phyloP scores from a whole-genome alignment of 768 basidiomycete genomes.

The Auriscalpium microsporum region DNA sequence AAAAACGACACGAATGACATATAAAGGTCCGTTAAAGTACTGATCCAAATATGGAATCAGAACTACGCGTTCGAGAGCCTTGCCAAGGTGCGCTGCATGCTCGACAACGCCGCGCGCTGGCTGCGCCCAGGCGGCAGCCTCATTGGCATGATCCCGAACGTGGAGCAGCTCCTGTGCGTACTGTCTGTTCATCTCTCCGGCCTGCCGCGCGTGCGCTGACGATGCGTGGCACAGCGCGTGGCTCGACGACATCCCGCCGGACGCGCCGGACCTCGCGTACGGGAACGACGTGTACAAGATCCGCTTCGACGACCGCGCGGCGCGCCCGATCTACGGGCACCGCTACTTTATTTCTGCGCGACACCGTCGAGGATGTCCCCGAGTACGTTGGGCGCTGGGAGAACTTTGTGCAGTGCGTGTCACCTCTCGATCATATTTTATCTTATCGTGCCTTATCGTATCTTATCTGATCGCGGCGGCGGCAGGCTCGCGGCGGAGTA shows the following conservation, averaged over 20 bases:
- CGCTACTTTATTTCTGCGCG: conserved; percentile 91
- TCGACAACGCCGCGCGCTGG: conserved; percentile 78
- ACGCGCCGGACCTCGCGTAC: conserved; percentile 65
- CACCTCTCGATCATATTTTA: no score
- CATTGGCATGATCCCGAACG: conserved; percentile 94
- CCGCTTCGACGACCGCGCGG: conserved; percentile 66
- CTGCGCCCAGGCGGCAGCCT: conserved; percentile 81
- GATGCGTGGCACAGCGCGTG: conserved; percentile 41
- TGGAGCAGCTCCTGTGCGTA: conserved; percentile 72
- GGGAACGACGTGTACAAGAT: conserved; percentile 90
- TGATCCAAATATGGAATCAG: no score
- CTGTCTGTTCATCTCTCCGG: not conserved
- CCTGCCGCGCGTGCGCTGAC: not conserved
- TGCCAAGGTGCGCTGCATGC: conserved; percentile 83
- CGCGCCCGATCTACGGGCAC: conserved; percentile 71
- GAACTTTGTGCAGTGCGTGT: conserved; percentile 70
- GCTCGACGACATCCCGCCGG: conserved; percentile 59
- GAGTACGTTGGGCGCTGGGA: conserved; percentile 98
- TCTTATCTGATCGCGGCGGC: conserved; percentile 8
- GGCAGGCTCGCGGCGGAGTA: conserved; percentile 79
- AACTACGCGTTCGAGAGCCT: conserved; percentile 95
- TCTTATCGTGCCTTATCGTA: not conserved
- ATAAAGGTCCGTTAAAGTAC: no score
- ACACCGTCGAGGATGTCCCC: conserved; percentile 95
- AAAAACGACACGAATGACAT: no score